Percentiles rank a stretch among this genome's conserved stretches.
Conservation (phyloP, 495 filamentous ascomycete species). For the Penicillium odoratum region DNA sequence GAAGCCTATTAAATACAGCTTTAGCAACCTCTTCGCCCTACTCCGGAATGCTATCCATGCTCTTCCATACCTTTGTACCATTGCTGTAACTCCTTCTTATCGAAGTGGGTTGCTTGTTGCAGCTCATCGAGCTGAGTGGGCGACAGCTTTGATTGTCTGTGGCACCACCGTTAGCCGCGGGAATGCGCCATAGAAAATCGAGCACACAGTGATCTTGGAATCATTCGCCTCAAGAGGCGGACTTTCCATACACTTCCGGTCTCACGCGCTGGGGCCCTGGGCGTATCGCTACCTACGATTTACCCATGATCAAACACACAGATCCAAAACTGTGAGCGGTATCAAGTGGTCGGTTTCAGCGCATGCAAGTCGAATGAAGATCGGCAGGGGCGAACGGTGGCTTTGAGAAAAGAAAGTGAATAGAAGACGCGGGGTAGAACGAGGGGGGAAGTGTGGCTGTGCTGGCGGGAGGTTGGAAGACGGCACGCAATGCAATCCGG, state of each 20-base stretch:
- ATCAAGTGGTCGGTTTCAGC: background rate
- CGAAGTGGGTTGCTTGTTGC: constrained; percentile 94
- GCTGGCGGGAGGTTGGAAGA: constrained; percentile 9
- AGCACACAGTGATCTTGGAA: background rate
- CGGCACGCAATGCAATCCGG: background rate
- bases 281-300: constrained; percentile 39
- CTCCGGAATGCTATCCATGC: no score
- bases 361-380: constrained; percentile 11
- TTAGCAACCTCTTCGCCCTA: constrained; percentile 4
- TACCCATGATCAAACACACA: constrained; percentile 39
- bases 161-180: background rate
- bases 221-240: background rate
- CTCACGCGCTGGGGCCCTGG: constrained; percentile 8
- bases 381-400: constrained; percentile 11
- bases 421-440: constrained; percentile 27
- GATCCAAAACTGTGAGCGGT: constrained; percentile 4
- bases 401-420: constrained; percentile 8
- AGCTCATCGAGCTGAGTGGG: constrained; percentile 92
- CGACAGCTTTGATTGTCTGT: constrained; percentile 90
- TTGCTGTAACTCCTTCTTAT: constrained; percentile 99
- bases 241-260: background rate
- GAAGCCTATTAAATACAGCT: constrained; percentile 63
- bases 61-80: constrained; percentile 88
- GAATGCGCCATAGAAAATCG: background rate
- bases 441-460: constrained; percentile 27